Percentiles rank a stretch among this genome's conserved stretches.
Conservation (phyloP, 2,329 filamentous ascomycete genomes). For the Colletotrichum paranaense region DNA sequence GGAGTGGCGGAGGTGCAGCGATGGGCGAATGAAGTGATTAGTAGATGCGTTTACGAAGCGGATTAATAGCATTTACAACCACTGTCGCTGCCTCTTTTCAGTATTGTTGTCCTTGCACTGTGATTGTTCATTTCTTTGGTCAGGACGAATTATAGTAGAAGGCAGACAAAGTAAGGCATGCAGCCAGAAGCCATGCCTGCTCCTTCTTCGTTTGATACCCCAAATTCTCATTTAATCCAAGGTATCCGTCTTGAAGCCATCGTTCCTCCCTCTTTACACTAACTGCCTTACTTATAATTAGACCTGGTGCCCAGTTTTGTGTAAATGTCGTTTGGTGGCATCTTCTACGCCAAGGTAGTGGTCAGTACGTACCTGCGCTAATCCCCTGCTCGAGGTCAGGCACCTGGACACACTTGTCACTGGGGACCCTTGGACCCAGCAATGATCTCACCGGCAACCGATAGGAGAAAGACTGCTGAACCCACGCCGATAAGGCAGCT, state of each 20-base stretch:
- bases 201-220: too few species aligned
- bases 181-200: neutral
- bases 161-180: neutral
- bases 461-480: slow-evolving; percentile 17
- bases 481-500: slow-evolving; percentile 13
- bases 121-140: neutral
- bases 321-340: neutral
- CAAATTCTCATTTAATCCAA: too few species aligned
- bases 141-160: neutral
- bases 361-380: slow-evolving; percentile 6
- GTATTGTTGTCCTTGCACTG: neutral
- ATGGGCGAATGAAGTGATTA: neutral
- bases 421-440: neutral
- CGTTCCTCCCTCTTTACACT: too few species aligned
- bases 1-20: neutral
- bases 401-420: neutral
- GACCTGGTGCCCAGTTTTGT: neutral
- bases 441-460: slow-evolving; percentile 34
- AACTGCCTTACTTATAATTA: too few species aligned
- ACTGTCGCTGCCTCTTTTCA: neutral
- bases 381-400: neutral
- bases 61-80: slow-evolving; percentile 28
- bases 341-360: too few species aligned
- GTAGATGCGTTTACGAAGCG: slow-evolving; percentile 29
- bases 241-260: too few species aligned